Conservation (phyloP, 2,329 filamentous ascomycete species). For the Aspergillus piperis region DNA sequence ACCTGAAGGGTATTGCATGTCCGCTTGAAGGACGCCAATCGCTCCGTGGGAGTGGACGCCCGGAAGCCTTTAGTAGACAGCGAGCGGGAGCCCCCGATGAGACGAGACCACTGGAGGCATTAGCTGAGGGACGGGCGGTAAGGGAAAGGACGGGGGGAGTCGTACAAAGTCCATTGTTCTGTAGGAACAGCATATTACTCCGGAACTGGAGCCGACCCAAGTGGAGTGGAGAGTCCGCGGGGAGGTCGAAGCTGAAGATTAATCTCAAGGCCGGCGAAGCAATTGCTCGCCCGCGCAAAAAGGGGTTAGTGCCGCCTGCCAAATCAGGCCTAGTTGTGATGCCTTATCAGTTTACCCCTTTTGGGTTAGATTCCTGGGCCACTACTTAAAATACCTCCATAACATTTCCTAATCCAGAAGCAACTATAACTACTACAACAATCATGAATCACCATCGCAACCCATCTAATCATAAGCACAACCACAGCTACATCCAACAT, state of each 20-base stretch:
- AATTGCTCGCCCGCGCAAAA: neutral
- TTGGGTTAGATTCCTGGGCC: neutral
- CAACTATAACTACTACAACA: too few species aligned
- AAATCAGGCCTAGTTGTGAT: conserved; percentile 12
- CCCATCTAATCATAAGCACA: neutral
- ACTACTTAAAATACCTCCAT: too few species aligned
- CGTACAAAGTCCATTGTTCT: conserved; percentile 50
- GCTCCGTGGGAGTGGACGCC: conserved; percentile 59
- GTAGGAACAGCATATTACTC: conserved; percentile 34
- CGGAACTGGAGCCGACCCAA: conserved; percentile 14
- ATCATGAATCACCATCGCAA: neutral
- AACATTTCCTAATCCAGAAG: too few species aligned
- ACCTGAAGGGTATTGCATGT: conserved; percentile 62
- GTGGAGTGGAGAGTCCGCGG: conserved; percentile 9
- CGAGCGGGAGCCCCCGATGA: conserved; percentile 59
- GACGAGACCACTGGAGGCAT: conserved; percentile 57
- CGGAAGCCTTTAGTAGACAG: conserved; percentile 51
- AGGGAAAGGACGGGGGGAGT: conserved; percentile 11
- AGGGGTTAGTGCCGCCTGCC: neutral
- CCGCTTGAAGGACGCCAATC: conserved; percentile 62
- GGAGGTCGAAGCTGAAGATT: conserved; percentile 14
- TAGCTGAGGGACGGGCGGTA: neutral
- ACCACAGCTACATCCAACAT: too few species aligned
- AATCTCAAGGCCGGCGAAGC: neutral
- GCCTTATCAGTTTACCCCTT: neutral